Percentiles rank a stretch among this genome's conserved stretches.
Conservation (phyloP, 305 asterid species). For the Salvia sclarea region DNA sequence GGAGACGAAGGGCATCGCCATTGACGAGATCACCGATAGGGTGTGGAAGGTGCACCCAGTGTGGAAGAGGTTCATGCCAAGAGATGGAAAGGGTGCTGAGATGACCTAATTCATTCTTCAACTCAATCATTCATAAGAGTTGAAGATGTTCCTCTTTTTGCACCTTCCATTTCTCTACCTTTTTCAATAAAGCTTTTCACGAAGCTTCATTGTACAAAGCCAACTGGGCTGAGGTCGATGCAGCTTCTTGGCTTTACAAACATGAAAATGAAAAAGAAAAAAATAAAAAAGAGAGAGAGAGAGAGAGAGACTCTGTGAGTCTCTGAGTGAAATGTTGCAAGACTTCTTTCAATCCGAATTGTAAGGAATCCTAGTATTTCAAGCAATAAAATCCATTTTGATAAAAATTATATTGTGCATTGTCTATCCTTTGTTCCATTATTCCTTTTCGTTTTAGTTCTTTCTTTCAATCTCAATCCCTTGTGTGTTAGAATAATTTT, state of each 20-base stretch:
- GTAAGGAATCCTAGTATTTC: background rate
- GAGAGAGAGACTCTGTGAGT: background rate
- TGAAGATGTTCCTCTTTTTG: conserved; percentile 12
- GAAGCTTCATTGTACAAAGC: background rate
- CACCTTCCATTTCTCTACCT: background rate
- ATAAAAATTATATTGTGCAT: background rate
- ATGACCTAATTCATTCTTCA: background rate
- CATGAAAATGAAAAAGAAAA: background rate
- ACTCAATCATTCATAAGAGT: background rate
- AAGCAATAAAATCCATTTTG: conserved; percentile 15
- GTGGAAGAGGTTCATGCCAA: conserved; percentile 50
- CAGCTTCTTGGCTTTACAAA: conserved; percentile 2
- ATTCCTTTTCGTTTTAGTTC: no score
- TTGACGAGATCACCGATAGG: conserved; percentile 47
- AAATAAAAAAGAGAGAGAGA: background rate
- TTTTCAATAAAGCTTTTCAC: background rate
- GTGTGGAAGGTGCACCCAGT: conserved; percentile 64
- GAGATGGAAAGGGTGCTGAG: conserved; percentile 21
- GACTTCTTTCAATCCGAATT: background rate
- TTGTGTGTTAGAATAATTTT: no score
- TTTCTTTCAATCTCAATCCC: no score
- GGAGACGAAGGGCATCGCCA: conserved; percentile 67
- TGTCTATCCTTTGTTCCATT: background rate
- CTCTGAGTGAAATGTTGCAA: conserved; percentile 1
- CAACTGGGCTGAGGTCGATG: background rate